Conservation (phyloP, 106 monocot genomes). For the Apostasia shenzhenica region DNA sequence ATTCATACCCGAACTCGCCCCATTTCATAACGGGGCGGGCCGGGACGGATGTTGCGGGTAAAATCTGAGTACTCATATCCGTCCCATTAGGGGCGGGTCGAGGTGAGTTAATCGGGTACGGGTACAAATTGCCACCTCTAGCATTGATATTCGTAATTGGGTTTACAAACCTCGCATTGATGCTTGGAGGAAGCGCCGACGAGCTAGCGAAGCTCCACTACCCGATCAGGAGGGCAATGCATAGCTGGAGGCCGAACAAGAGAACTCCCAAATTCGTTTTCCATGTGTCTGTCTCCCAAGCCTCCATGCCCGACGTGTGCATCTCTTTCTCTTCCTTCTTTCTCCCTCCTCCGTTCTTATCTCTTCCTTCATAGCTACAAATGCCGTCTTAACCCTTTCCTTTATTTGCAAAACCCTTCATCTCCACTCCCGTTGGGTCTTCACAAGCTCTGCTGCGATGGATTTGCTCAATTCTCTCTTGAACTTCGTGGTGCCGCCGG, state of each 20-base stretch:
- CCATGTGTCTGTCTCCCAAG: conserved; percentile 7
- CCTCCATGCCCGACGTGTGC: conserved; percentile 12
- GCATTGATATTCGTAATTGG: too few species aligned
- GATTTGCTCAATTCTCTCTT: conserved; percentile 43
- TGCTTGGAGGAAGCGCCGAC: background rate
- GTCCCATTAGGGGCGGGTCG: too few species aligned
- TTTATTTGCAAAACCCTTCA: background rate
- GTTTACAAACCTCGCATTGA: too few species aligned
- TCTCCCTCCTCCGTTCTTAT: background rate
- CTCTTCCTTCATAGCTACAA: background rate
- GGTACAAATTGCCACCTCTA: too few species aligned
- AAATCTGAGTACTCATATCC: too few species aligned
- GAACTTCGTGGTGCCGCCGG: conserved; percentile 65
- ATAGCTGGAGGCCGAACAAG: background rate
- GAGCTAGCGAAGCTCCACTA: background rate
- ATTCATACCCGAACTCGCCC: too few species aligned
- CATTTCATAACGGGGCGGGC: too few species aligned
- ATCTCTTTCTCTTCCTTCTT: background rate
- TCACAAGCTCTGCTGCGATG: conserved; percentile 7
- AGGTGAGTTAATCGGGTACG: too few species aligned
- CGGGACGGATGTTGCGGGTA: too few species aligned
- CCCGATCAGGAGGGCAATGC: background rate
- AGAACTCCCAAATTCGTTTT: conserved; percentile 9
- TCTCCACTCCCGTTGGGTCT: background rate
- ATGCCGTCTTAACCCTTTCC: background rate